Evolutionary conservation across 306 rosid genomes (phyloP).

Genomic region (Castanopsis chinensis): DNA sequence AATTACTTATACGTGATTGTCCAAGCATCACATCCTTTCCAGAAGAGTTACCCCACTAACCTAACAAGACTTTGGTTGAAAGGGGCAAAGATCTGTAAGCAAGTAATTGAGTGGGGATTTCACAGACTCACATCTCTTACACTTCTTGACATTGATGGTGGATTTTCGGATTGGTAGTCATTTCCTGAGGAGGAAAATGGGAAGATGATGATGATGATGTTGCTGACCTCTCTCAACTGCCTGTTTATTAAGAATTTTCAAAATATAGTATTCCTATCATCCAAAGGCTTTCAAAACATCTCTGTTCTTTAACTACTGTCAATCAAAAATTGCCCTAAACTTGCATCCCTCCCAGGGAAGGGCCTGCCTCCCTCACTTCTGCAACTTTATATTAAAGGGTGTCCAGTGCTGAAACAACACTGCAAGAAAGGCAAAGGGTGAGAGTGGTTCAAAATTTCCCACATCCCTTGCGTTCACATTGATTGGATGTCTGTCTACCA

Average conservation of each 20-base stretch:
- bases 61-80: background rate
- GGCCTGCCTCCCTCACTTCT: background rate
- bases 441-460: background rate
- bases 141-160: background rate
- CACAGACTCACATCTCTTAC: slow-evolving; percentile 18
- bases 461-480: background rate
- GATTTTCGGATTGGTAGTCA: background rate
- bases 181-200: slow-evolving; percentile 1
- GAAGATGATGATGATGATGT: slow-evolving; percentile 5
- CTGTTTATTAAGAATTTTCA: background rate
- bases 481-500: background rate
- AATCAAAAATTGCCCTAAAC: background rate
- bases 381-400: fast-evolving
- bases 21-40: background rate
- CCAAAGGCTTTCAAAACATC: slow-evolving; percentile 20
- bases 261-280: slow-evolving; percentile 9
- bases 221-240: slow-evolving; percentile 9
- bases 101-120: slow-evolving; percentile 10
- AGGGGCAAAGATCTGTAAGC: background rate
- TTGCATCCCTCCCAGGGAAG: background rate
- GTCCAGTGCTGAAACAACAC: background rate
- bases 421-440: background rate
- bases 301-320: slow-evolving; percentile 12
- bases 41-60: slow-evolving; percentile 13
- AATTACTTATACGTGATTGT: background rate